Evolutionary conservation across 148 eudicot species (phyloP), one percentile per base, ranked within the genome.

Genomic region (Gaultheria prostrata): DNA sequence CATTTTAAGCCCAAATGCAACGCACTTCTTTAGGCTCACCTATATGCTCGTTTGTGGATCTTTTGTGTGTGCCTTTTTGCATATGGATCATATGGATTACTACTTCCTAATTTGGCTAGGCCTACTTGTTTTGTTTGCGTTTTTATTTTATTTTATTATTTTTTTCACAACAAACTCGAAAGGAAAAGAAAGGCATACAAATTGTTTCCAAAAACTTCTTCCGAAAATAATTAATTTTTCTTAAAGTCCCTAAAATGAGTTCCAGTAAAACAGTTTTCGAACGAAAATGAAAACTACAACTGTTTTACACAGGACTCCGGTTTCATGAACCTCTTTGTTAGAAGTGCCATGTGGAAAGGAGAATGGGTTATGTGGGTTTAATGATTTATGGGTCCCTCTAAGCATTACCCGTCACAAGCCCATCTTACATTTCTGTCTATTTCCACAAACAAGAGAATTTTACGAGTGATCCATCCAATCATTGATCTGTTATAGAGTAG

Each of bases 381-480:
- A 57, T 81, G 32, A 78, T 50, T 83, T 85, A 69, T 79, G 84
- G 85, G 82, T 80, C 90, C 77, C 39, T 63, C 76, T 39, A 48
- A 53, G 65, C 61, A 54, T 21, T 72, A n/a, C 67, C 33, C 35
- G 48, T 53, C 39, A 26, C 61, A 33, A 65, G 26, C 8, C 61
- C 59, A 51, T 10, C 57, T 28, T 8, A 1, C 17, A 51, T 43
- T 26, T 59, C 80, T 57, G 1, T 7, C 6, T n/a, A 21, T 59
- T 8, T 59, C 73, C 59, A 6, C 18, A 67, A 67, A 67, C 72
- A 67, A 67, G 26, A 28, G 15, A 7, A 70, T 83, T 85, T 85
- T 77, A 83, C 84, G 54, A 81, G 86, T 82, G 86, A 83, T 83
- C 54, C 67, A 82, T 75, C 86, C 89, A 87, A 89, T 85, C 89